phyloP scores from a whole-genome alignment of 371 early-diverging fungal species.

The Mortierella sp. region DNA sequence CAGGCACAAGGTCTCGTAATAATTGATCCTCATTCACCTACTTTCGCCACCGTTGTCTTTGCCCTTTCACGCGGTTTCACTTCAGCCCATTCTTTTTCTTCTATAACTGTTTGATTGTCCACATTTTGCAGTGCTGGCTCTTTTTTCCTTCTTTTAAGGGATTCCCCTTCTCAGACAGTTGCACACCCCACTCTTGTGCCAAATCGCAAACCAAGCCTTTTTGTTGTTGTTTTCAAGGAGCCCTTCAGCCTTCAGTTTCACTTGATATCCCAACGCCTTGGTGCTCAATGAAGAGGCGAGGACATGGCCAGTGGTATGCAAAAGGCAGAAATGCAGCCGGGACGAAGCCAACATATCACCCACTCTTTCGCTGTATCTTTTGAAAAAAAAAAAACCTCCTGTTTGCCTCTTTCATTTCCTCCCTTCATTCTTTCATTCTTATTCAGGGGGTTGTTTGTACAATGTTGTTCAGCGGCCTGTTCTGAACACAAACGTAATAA shows the following conservation, averaged over 20 bases:
- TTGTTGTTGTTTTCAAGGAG: no score
- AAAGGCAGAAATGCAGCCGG: background rate
- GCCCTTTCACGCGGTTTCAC: background rate
- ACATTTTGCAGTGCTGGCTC: background rate
- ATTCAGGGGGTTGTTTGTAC: background rate
- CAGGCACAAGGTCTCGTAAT: background rate
- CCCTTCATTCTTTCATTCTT: background rate
- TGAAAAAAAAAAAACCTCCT: background rate
- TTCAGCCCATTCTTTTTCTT: background rate
- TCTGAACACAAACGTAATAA: background rate
- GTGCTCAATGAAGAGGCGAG: no score
- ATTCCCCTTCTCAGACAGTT: no score
- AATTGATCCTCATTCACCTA: slow-evolving; percentile 10
- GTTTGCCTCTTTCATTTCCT: background rate
- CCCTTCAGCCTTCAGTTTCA: no score
- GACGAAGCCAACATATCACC: background rate
- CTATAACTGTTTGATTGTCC: background rate
- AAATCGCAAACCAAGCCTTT: no score
- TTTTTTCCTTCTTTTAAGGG: background rate
- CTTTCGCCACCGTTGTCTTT: background rate
- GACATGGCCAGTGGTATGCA: no score
- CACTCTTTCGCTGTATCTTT: background rate
- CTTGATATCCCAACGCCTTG: no score
- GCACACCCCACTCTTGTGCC: no score
- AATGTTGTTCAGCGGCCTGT: background rate